phyloP scores from a whole-genome alignment of 192 early-diverging fungal genomes.

The Coemansia guatemalensis region DNA sequence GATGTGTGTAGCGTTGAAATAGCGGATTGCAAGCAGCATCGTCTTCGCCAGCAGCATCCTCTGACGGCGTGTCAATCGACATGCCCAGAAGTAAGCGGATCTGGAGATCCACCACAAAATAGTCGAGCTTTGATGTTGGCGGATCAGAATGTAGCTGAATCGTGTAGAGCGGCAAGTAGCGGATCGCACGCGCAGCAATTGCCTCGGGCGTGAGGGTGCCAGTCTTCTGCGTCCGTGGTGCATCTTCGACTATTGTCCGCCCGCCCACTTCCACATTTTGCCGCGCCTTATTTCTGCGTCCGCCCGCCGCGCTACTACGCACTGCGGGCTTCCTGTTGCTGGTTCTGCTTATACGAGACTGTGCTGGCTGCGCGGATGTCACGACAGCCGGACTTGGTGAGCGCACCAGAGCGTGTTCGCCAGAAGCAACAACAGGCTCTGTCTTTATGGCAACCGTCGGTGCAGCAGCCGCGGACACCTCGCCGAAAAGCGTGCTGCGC shows the following conservation, averaged over 20 bases:
- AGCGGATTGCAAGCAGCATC: conserved; percentile 37
- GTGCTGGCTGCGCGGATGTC: conserved; percentile 1
- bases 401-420: conserved; percentile 7
- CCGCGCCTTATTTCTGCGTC: conserved; percentile 3
- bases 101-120: conserved; percentile 70
- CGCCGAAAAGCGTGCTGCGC: conserved; percentile 15
- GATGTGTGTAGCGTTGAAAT: conserved; percentile 60
- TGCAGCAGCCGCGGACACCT: conserved; percentile 3
- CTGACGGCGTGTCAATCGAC: conserved; percentile 29
- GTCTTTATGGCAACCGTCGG: conserved; percentile 30
- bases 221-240: conserved; percentile 2
- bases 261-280: conserved; percentile 11
- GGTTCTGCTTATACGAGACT: not conserved
- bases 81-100: conserved; percentile 63
- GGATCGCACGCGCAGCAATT: conserved; percentile 55
- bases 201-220: conserved; percentile 24
- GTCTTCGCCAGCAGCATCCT: not conserved
- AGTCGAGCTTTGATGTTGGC: conserved; percentile 44
- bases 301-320: conserved; percentile 4
- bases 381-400: not conserved
- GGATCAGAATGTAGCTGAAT: conserved; percentile 58
- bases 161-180: conserved; percentile 69
- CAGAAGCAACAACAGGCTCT: conserved; percentile 5
- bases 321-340: not conserved
- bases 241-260: conserved; percentile 31